A percentile compares a stretch with the other conserved stretches of the same genome.
Evolutionary conservation across 2,329 filamentous ascomycete genomes (phyloP).

Genomic region (Uncinocarpus reesii): DNA sequence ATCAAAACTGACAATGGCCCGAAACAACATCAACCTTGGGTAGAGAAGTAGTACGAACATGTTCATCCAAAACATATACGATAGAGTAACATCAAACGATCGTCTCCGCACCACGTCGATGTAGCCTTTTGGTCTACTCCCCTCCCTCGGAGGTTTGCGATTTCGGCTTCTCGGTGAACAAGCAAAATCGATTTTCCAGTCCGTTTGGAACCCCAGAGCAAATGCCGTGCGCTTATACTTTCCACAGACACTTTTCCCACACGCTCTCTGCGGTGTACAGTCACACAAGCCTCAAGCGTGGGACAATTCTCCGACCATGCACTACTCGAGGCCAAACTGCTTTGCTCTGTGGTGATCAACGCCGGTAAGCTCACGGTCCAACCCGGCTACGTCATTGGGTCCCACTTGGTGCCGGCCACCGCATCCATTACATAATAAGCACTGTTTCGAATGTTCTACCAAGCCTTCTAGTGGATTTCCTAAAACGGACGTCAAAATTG

Average conservation of each 20-base stretch:
- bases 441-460: conserved; percentile 3
- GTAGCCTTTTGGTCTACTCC: no score
- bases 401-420: not conserved
- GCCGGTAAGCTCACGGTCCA: no score
- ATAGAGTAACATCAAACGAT: no score
- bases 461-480: conserved; percentile 10
- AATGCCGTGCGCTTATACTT: no score
- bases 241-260: not conserved
- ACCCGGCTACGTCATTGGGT: not conserved
- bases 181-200: not conserved
- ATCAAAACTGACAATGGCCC: no score
- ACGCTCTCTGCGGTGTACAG: not conserved
- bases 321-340: no score
- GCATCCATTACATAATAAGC: not conserved
- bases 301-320: conserved; percentile 5
- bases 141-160: not conserved
- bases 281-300: conserved; percentile 1
- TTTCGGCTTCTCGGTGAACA: conserved; percentile 3
- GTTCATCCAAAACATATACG: no score
- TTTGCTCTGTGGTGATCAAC: no score
- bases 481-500: not conserved
- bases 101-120: no score
- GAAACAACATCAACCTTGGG: no score
- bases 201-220: no score
- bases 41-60: no score